Evolutionary conservation across 257 asterid species (phyloP).

Genomic region (Ballota nigra): DNA sequence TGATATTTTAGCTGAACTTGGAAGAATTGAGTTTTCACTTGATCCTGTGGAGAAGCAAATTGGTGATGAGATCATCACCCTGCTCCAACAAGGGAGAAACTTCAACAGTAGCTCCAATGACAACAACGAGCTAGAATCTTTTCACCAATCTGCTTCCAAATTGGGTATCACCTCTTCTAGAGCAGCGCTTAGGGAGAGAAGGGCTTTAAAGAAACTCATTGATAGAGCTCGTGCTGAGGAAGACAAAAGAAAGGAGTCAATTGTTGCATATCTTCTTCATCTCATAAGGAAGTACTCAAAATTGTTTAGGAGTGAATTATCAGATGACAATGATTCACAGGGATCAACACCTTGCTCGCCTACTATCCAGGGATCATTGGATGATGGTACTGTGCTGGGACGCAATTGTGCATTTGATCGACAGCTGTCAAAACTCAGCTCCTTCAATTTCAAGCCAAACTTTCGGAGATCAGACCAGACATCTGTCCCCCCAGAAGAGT

Average conservation of each 20-base stretch:
- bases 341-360: constrained; percentile 99
- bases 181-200: constrained; percentile 92
- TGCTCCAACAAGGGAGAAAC: constrained; percentile 93
- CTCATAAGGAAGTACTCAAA: constrained; percentile 91
- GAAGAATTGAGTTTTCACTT: constrained; percentile 70
- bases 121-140: constrained; percentile 80
- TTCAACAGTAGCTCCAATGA: constrained; percentile 59
- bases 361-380: constrained; percentile 69
- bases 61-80: constrained; percentile 79
- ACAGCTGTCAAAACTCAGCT: constrained; percentile 74
- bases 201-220: constrained; percentile 88
- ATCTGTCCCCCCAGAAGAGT: constrained; percentile 87
- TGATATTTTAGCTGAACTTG: constrained; percentile 64
- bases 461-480: constrained; percentile 72
- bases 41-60: constrained; percentile 79
- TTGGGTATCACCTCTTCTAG: constrained; percentile 91
- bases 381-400: constrained; percentile 52
- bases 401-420: constrained; percentile 72
- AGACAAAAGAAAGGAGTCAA: constrained; percentile 92
- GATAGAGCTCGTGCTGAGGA: constrained; percentile 89
- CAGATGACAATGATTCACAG: constrained; percentile 95
- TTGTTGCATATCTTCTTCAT: constrained; percentile 81
- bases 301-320: constrained; percentile 79
- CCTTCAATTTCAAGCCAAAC: constrained; percentile 84
- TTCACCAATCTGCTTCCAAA: constrained; percentile 88